phyloP scores from a whole-genome alignment of 345 rosid genomes.

The Aquilaria malaccensis region DNA sequence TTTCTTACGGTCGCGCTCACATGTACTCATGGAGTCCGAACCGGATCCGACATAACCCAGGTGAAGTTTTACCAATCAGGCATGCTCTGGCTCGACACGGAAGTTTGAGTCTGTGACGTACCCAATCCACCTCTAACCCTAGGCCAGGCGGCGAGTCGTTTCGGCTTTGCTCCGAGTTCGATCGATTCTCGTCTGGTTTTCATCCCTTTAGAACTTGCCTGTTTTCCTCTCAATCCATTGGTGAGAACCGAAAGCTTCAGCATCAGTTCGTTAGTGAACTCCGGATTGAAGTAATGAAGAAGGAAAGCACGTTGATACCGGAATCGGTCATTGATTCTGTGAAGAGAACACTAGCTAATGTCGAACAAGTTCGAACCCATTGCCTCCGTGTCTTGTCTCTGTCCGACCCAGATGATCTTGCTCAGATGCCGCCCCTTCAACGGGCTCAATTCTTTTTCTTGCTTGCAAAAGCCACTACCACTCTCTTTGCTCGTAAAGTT shows the following conservation, averaged over 20 bases:
- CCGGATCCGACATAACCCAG: too few relatives aligned
- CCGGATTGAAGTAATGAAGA: conserved; percentile 15
- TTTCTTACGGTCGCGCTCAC: too few relatives aligned
- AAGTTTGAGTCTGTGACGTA: too few relatives aligned
- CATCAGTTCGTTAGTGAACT: background rate
- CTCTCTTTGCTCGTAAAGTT: conserved; percentile 46
- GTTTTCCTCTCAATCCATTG: background rate
- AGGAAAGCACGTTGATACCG: conserved; percentile 40
- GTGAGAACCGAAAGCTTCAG: background rate
- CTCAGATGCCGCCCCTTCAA: conserved; percentile 56
- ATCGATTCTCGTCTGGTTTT: conserved; percentile 45
- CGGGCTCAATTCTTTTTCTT: conserved; percentile 59
- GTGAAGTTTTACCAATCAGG: background rate
- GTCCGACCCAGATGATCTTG: conserved; percentile 53
- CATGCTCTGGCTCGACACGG: too few relatives aligned
- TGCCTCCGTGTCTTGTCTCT: conserved; percentile 50
- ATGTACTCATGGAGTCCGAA: too few relatives aligned
- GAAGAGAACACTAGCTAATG: conserved; percentile 33
- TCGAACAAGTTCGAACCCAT: conserved; percentile 43
- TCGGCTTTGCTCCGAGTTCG: conserved; percentile 34
- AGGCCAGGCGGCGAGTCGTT: too few relatives aligned
- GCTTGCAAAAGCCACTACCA: conserved; percentile 68
- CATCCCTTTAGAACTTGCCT: conserved; percentile 4
- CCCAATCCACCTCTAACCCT: too few relatives aligned
- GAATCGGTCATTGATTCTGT: conserved; percentile 62